Percentiles rank a stretch among this genome's conserved stretches.
phyloP scores from a whole-genome alignment of 805 yeast species.

The Lipomyces yamadae region DNA sequence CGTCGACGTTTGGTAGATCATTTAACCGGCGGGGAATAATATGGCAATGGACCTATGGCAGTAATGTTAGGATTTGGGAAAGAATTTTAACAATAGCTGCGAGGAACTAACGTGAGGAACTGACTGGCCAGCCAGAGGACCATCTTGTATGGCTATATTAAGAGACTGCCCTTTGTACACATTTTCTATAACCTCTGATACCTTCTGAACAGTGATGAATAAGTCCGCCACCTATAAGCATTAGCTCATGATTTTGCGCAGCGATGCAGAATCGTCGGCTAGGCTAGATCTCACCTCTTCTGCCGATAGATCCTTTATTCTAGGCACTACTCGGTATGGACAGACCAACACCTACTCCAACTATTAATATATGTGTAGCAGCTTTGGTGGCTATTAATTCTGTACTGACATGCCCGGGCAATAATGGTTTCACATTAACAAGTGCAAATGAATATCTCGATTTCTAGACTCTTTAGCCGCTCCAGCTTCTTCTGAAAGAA shows the following conservation, averaged over 20 bases:
- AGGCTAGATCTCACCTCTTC: conserved; percentile 56
- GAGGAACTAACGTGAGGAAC: conserved; percentile 70
- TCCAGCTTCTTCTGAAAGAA: not conserved
- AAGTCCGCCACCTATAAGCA: conserved; percentile 57
- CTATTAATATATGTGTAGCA: not conserved
- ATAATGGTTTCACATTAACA: conserved; percentile 89
- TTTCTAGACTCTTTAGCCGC: conserved; percentile 45
- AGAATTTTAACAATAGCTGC: too few relatives aligned
- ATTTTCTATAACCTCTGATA: conserved; percentile 68
- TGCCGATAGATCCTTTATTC: conserved; percentile 69
- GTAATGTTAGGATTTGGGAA: not conserved
- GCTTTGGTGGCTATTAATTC: not conserved
- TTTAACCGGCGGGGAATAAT: conserved; percentile 74
- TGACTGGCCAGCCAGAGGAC: conserved; percentile 94
- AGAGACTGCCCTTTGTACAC: conserved; percentile 79
- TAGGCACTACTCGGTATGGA: conserved; percentile 70
- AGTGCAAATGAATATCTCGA: conserved; percentile 76
- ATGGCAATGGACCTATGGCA: conserved; percentile 69
- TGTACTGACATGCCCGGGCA: conserved; percentile 76
- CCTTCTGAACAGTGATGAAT: conserved; percentile 71
- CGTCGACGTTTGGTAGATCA: conserved; percentile 71
- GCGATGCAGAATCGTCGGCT: too few relatives aligned
- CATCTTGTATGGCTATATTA: conserved; percentile 95
- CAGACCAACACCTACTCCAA: conserved; percentile 63
- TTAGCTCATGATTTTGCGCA: not conserved